phyloP scores from a whole-genome alignment of 352 stramenopile genomes.

The Peronosclerospora sorghi region DNA sequence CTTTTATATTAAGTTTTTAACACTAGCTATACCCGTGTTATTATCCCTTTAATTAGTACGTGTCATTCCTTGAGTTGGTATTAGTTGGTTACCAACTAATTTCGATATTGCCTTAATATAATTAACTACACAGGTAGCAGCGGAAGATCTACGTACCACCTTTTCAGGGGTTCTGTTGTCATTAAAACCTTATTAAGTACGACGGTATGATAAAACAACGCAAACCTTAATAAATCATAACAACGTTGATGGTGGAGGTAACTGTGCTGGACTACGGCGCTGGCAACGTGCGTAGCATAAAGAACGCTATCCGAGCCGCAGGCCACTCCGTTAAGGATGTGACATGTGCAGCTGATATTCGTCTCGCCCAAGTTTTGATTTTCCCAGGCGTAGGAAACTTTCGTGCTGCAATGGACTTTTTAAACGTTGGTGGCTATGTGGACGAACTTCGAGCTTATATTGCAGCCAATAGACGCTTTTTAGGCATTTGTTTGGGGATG shows the following conservation, averaged over 20 bases:
- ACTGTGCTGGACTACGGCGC: conserved; percentile 96
- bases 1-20: too few relatives aligned
- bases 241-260: conserved; percentile 47
- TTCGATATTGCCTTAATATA: too few relatives aligned
- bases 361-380: conserved; percentile 68
- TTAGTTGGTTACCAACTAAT: too few relatives aligned
- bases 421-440: conserved; percentile 84
- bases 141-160: too few relatives aligned
- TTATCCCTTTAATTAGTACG: too few relatives aligned
- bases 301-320: conserved; percentile 90
- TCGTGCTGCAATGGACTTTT: conserved; percentile 86
- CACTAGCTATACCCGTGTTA: too few relatives aligned
- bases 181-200: too few relatives aligned
- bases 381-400: conserved; percentile 84
- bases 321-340: conserved; percentile 87
- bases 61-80: too few relatives aligned
- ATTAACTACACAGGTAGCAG: too few relatives aligned
- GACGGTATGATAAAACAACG: too few relatives aligned
- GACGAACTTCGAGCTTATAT: conserved; percentile 86
- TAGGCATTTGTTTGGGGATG: conserved; percentile 98
- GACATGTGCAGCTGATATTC: conserved; percentile 84
- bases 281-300: conserved; percentile 96
- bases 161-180: too few relatives aligned
- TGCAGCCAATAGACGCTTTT: conserved; percentile 80
- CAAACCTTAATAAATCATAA: too few relatives aligned